A percentile compares a stretch with the other conserved stretches of the same genome.
phyloP scores from a whole-genome alignment of 768 basidiomycete species.

The Amanita brunnescens region DNA sequence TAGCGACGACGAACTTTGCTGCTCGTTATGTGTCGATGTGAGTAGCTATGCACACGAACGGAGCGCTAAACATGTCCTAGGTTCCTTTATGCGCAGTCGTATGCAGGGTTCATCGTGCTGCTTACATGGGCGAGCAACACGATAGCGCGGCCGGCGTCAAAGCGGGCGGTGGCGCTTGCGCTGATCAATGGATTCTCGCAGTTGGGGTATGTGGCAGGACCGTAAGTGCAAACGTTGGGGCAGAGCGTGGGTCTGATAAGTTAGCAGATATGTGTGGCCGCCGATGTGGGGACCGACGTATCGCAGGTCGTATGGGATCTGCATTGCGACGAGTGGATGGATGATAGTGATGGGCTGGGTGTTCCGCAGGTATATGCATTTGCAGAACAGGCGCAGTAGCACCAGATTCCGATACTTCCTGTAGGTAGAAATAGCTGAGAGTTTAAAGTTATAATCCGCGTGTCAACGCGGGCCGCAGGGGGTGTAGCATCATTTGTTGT shows the following conservation, averaged over 20 bases:
- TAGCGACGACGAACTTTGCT: slow-evolving; percentile 58
- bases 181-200: slow-evolving; percentile 75
- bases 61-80: too few relatives aligned
- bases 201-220: slow-evolving; percentile 78
- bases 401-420: slow-evolving; percentile 45
- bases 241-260: slow-evolving; percentile 5
- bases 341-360: slow-evolving; percentile 45
- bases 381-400: slow-evolving; percentile 30
- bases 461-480: too few relatives aligned
- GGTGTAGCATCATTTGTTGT: too few relatives aligned
- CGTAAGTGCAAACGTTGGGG: slow-evolving; percentile 36
- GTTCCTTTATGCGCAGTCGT: slow-evolving; percentile 74
- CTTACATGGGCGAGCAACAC: slow-evolving; percentile 41
- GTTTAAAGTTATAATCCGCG: too few relatives aligned
- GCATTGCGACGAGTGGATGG: slow-evolving; percentile 48
- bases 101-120: slow-evolving; percentile 60
- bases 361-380: slow-evolving; percentile 33
- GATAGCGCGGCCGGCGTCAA: slow-evolving; percentile 69
- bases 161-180: slow-evolving; percentile 77
- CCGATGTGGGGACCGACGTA: slow-evolving; percentile 61
- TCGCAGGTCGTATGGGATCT: slow-evolving; percentile 61
- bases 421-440: too few relatives aligned
- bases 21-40: slow-evolving; percentile 62
- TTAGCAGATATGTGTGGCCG: slow-evolving; percentile 56
- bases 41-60: too few relatives aligned